phyloP scores from a whole-genome alignment of 768 basidiomycete species.

The Asterophora lycoperdoides region DNA sequence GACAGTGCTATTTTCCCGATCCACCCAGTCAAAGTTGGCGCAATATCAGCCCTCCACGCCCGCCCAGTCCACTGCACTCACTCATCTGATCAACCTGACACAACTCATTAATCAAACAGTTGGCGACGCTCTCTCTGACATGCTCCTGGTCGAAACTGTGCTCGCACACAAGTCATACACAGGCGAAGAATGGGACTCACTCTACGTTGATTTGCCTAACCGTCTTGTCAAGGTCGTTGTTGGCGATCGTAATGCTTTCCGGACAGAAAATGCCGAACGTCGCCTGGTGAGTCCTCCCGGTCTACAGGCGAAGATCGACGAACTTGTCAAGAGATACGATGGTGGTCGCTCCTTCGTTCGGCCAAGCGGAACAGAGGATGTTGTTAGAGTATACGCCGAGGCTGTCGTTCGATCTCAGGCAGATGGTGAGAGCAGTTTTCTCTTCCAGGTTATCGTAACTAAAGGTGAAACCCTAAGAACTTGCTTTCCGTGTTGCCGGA shows the following conservation, averaged over 20 bases:
- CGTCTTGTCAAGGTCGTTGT: slow-evolving; percentile 93
- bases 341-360: slow-evolving; percentile 91
- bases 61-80: slow-evolving; percentile 76
- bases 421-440: slow-evolving; percentile 52
- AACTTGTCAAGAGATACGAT: slow-evolving; percentile 70
- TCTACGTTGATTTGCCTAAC: slow-evolving; percentile 93
- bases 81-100: slow-evolving; percentile 71
- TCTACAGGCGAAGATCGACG: slow-evolving; percentile 79
- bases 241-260: slow-evolving; percentile 73
- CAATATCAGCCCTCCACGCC: slow-evolving; percentile 72
- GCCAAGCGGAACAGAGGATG: slow-evolving; percentile 97
- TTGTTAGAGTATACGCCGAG: slow-evolving; percentile 96
- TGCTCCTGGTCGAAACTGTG: slow-evolving; percentile 92
- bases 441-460: not conserved
- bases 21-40: slow-evolving; percentile 58
- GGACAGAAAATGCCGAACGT: slow-evolving; percentile 92
- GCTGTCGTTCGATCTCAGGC: slow-evolving; percentile 69
- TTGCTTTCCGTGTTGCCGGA: slow-evolving; percentile 82
- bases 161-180: slow-evolving; percentile 86
- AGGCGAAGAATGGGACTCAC: slow-evolving; percentile 83
- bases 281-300: slow-evolving; percentile 75
- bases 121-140: slow-evolving; percentile 93
- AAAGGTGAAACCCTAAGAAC: slow-evolving; percentile 43
- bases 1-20: slow-evolving; percentile 88
- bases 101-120: slow-evolving; percentile 96